phyloP scores from a whole-genome alignment of 371 early-diverging fungal species.

The Chytridiales sp. region DNA sequence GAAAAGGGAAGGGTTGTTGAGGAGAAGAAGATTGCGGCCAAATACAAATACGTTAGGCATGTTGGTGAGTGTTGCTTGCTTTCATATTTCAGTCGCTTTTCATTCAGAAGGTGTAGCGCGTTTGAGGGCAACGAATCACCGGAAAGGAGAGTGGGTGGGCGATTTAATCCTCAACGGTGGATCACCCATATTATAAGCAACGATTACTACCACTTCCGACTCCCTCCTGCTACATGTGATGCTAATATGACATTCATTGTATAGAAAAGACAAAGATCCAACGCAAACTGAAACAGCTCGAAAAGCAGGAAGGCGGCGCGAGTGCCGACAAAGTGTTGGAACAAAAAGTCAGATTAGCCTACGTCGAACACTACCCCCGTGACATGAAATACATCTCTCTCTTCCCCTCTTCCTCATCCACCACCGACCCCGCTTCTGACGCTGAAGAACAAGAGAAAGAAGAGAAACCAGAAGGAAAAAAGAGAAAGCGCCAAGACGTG shows the following conservation, averaged over 20 bases:
- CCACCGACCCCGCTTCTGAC: not conserved
- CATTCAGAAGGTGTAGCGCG: not conserved
- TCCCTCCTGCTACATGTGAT: not conserved
- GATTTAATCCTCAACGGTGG: no score
- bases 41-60: conserved; percentile 48
- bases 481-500: not conserved
- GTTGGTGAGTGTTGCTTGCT: conserved; percentile 40
- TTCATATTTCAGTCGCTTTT: not conserved
- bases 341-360: conserved; percentile 25
- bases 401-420: conserved; percentile 31
- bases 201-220: no score
- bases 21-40: conserved; percentile 31
- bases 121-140: no score
- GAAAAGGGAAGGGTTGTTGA: conserved; percentile 4
- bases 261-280: conserved; percentile 28
- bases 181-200: no score
- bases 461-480: conserved; percentile 1
- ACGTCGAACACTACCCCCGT: conserved; percentile 36
- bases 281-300: conserved; percentile 12
- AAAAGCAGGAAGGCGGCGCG: conserved; percentile 1
- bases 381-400: conserved; percentile 51
- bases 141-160: no score
- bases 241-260: not conserved
- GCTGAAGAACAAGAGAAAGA: not conserved
- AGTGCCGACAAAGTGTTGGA: not conserved